phyloP scores from a whole-genome alignment of 2,329 filamentous ascomycete species.

The Incumbomyces lentus region DNA sequence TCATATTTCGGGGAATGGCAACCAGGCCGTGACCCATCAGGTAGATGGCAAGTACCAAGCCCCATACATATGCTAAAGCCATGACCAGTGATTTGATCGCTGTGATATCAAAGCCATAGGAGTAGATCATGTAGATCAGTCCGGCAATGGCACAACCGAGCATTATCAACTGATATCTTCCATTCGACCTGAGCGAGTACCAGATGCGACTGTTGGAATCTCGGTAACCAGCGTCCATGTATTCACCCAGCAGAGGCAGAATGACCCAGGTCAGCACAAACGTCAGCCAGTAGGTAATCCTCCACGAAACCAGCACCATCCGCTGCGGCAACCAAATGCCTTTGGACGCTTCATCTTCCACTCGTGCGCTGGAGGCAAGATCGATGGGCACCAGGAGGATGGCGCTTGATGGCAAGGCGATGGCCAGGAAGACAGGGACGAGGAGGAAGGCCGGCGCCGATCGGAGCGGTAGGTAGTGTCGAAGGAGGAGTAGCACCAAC shows the following conservation, averaged over 20 bases:
- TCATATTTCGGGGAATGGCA: conserved; percentile 71
- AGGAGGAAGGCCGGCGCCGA: conserved; percentile 82
- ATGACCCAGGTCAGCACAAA: conserved; percentile 95
- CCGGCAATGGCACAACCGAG: conserved; percentile 60
- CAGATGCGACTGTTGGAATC: conserved; percentile 70
- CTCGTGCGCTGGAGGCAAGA: conserved; percentile 71
- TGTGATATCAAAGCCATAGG: conserved; percentile 60
- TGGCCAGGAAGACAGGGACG: conserved; percentile 88
- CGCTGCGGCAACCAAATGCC: conserved; percentile 80
- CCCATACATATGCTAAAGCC: conserved; percentile 92
- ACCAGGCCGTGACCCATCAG: conserved; percentile 96
- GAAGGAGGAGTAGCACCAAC: conserved; percentile 70
- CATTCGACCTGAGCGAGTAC: conserved; percentile 80
- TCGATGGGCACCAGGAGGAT: conserved; percentile 91
- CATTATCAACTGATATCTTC: conserved; percentile 74
- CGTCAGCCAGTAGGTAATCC: conserved; percentile 94
- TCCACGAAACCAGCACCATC: conserved; percentile 77
- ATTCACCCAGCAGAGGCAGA: conserved; percentile 85
- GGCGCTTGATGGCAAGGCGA: conserved; percentile 83
- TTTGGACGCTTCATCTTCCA: conserved; percentile 53
- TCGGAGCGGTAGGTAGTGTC: conserved; percentile 82
- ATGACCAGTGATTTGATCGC: conserved; percentile 78
- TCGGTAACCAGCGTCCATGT: conserved; percentile 85
- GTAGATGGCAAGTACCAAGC: conserved; percentile 82
- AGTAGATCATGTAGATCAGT: conserved; percentile 71